Evolutionary conservation across 176 grass and related monocot genomes (phyloP), one percentile per base, ranked within the genome.

Genomic region (Ananas comosus): DNA sequence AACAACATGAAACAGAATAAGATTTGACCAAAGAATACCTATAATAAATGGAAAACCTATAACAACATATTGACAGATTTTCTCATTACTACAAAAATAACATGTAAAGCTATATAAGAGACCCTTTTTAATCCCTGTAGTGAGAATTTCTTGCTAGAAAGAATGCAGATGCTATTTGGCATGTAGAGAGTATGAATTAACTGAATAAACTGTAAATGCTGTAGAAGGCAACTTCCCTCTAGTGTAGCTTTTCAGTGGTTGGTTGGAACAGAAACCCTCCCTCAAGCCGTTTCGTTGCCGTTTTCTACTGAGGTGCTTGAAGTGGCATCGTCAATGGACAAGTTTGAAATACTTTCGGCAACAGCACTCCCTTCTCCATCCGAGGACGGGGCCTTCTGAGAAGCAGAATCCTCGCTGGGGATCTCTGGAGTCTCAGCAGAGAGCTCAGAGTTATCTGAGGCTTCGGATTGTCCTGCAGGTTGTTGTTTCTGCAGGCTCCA

Each of bases 311-410:
- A 68, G 64, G 68, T 59, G 1, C 74, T 76, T 13, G 80, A 92
- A 73, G 68, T 73, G n/a, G 82, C 86, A 72, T 92, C 88, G 53
- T 90, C 82, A 49, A 64, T 52, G 19, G 71, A 74, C 67, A 86
- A 78, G 66, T 78, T 82, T 12, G 85, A 82, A 28, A 86, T 68
- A 74, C 63, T 70, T 23, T 85, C 84, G 58, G 80, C 79, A 47
- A 83, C 52, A 13, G 63, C 83, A 76, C 72, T 86, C 64, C 91
- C 91, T 73, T 85, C 85, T 17, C 84, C 66, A 70, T 99, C 95
- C 1, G 56, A 61, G 0, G 90, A 99, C 12, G 91, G 83, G 71
- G 83, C 81, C 51, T 59, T 82, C 18, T 69, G 85, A 23, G 91
- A 94, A 74, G 78, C 59, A 8, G 67, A 77, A 59, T 94, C 91